Evolutionary conservation across 169 alveolate species (phyloP), one percentile per base, ranked within the genome.

Genomic region (Babesia ovis): DNA sequence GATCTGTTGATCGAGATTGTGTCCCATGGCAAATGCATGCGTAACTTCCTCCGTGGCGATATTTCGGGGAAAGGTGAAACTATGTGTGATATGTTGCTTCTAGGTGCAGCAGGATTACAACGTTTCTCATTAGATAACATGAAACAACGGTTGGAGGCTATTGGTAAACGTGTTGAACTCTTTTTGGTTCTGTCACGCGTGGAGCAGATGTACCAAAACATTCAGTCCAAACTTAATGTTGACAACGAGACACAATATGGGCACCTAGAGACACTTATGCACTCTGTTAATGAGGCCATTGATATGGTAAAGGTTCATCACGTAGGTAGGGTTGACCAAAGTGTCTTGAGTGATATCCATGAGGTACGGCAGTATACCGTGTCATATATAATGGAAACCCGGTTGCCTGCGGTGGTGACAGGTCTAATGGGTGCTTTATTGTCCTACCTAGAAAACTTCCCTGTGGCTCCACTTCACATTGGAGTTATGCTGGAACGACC

Each of bases 361-460:
- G 56, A 60, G 35, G 42, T 56, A 3, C 29, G 46, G 34, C 57
- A 77, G 27, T 77, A 56, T 35, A 39, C 72, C 23, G 77, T 79
- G 46, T 56, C 83, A 14, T 68, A 42, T 29, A n/a, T 79, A 22
- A 60, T 48, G 69, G 87, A 79, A 42, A 53, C 61, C 8, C 35
- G 45, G 31, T 35, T 79, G n/a, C 39, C 54, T 2, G 25, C 0
- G 0, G 61, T 48, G 32, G 41, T 79, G 39, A 31, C 59, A 11
- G 35, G 41, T 20, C 41, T 79, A 43, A 48, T 58, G 55, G 48
- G 41, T 2, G 59, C 70, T 46, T 35, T 69, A 0, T 43, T 22
- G 3, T 9, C 8, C 6, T 75, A 58, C 41, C 56, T 79, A 31
- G 29, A 66, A 22, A 29, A 66, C 22, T 69, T 79, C 64, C 87